Evolutionary conservation across 1,284 basidiomycete species (phyloP).

Genomic region (Gastroboletus turbinatus): DNA sequence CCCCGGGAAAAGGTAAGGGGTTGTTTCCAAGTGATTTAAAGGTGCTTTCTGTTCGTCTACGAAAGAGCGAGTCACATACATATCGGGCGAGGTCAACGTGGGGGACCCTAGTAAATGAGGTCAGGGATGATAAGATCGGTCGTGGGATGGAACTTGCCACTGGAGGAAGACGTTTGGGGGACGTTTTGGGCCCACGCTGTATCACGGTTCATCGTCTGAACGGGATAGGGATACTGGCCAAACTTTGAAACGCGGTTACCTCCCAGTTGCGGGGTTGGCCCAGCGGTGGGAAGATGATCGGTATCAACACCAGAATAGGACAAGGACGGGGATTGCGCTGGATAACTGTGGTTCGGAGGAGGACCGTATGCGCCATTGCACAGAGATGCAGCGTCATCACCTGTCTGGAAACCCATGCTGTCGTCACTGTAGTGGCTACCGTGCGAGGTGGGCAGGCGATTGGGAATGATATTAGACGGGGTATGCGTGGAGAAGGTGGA

Average conservation of each 20-base stretch:
- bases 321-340: conserved; percentile 48
- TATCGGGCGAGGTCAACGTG: conserved; percentile 55
- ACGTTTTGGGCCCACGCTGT: conserved; percentile 49
- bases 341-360: conserved; percentile 39
- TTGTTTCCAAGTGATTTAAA: conserved; percentile 53
- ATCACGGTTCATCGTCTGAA: conserved; percentile 52
- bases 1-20: conserved; percentile 62
- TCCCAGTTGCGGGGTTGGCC: conserved; percentile 36
- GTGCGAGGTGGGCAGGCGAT: conserved; percentile 32
- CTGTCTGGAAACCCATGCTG: conserved; percentile 42
- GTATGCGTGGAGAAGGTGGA: conserved; percentile 38
- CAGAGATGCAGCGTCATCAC: conserved; percentile 44
- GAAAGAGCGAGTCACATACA: conserved; percentile 54
- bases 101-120: conserved; percentile 58
- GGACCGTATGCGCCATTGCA: conserved; percentile 45
- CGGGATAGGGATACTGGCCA: conserved; percentile 52
- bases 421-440: conserved; percentile 42
- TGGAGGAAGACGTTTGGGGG: conserved; percentile 44
- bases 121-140: conserved; percentile 50
- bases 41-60: conserved; percentile 63
- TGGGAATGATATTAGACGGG: conserved; percentile 20
- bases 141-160: conserved; percentile 43
- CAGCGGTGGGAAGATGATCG: conserved; percentile 40
- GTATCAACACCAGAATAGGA: conserved; percentile 44
- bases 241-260: conserved; percentile 52